Evolutionary conservation across 176 grass and related monocot species (phyloP).

Genomic region (Hyparrhenia diplandra): DNA sequence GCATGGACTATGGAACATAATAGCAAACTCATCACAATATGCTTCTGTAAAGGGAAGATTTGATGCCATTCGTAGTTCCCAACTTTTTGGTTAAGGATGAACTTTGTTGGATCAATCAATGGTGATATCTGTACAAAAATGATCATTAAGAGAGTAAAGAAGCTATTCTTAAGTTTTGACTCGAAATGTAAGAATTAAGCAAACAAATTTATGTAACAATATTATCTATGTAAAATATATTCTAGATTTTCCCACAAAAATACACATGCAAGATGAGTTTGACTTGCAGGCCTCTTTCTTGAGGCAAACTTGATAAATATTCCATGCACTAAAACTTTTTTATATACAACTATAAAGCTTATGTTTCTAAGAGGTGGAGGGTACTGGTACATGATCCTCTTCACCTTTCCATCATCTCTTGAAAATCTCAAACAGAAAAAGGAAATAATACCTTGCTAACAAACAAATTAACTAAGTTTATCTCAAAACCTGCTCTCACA

Average conservation of each 20-base stretch:
- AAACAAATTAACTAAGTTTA: background rate
- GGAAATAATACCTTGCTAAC: background rate
- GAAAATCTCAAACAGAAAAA: background rate
- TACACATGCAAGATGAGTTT: no score
- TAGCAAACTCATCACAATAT: background rate
- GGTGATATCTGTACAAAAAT: conserved; percentile 54
- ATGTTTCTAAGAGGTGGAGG: background rate
- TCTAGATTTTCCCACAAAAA: background rate
- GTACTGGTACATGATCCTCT: background rate
- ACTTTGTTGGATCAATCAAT: conserved; percentile 71
- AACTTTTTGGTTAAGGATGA: conserved; percentile 36
- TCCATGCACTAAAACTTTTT: background rate
- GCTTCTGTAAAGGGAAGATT: conserved; percentile 69
- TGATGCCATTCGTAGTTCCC: conserved; percentile 70
- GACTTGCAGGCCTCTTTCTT: background rate
- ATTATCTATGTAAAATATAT: conserved; percentile 6
- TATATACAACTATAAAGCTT: background rate
- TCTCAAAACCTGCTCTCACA: background rate
- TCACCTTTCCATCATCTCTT: background rate
- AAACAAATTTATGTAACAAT: background rate
- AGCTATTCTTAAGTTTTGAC: conserved; percentile 1
- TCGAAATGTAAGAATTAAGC: background rate
- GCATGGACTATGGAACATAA: conserved; percentile 3
- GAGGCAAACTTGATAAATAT: background rate
- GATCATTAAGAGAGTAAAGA: conserved; percentile 5